Conservation (phyloP, 2,329 filamentous ascomycete species). For the Colletotrichum sp. region DNA sequence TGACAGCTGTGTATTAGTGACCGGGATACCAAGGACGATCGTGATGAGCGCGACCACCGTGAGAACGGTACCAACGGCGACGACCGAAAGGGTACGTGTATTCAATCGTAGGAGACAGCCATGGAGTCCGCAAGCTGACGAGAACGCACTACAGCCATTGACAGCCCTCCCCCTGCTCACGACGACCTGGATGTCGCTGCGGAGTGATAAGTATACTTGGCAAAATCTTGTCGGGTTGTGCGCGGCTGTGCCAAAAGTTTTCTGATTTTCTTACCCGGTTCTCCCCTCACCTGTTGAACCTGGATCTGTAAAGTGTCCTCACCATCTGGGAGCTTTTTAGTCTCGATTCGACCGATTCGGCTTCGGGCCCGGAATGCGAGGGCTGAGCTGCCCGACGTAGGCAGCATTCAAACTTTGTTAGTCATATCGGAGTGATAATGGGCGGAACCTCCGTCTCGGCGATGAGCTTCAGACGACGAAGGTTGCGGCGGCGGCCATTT, state of each 20-base stretch:
- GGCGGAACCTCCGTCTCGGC: not conserved
- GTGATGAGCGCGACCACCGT: slow-evolving; percentile 75
- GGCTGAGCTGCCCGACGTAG: not conserved
- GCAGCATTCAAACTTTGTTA: slow-evolving; percentile 4
- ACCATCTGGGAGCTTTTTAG: slow-evolving; percentile 21
- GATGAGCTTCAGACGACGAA: not conserved
- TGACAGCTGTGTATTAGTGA: slow-evolving; percentile 43
- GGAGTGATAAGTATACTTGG: slow-evolving; percentile 58
- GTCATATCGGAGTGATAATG: not conserved
- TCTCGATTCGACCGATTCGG: slow-evolving; percentile 20
- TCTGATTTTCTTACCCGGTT: slow-evolving; percentile 7
- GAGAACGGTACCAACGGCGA: slow-evolving; percentile 85
- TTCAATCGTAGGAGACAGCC: not conserved
- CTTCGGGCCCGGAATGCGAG: not conserved
- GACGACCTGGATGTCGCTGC: slow-evolving; percentile 92
- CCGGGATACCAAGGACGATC: slow-evolving; percentile 66
- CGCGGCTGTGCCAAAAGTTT: slow-evolving; percentile 20
- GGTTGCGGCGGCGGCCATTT: slow-evolving; percentile 9
- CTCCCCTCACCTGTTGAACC: slow-evolving; percentile 2
- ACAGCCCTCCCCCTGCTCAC: slow-evolving; percentile 82
- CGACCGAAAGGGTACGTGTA: slow-evolving; percentile 80
- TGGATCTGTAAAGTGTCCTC: slow-evolving; percentile 22
- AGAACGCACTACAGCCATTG: slow-evolving; percentile 54
- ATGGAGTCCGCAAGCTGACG: not conserved
- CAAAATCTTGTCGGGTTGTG: slow-evolving; percentile 18